Base-by-base conservation (phyloP, 2,329 filamentous ascomycete genomes). In the Whalleya microplaca region DNA sequence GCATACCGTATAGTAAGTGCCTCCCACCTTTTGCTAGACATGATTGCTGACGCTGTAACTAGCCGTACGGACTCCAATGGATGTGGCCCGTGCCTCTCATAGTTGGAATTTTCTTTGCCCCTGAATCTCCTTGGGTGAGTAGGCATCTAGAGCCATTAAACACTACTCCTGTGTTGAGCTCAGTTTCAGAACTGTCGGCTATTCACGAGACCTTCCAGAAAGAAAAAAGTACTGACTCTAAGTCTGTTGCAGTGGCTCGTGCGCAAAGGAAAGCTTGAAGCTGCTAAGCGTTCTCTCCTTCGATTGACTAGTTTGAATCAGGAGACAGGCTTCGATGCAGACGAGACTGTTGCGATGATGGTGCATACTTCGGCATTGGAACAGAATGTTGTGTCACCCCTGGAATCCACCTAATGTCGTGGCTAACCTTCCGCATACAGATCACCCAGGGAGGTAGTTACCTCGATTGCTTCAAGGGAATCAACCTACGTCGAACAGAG, bases 281-380 rank as follows among this genome's bases (percentile, higher is more conserved):
- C 90, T 16, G 89, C 89, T 27, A 90, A 90, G 75, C 75, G 77
- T 45, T 77, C 87, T 1, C 79, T 91, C 19, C 76, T 88, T 47
- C 84, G 88, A 2, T 76, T 91, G 19, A 90, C 88, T 4, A 87
- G 81, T 65, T 65, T 79, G 14, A 77, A 85, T 61, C 78, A 79
- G 51, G 87, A 91, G 58, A 87, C 85, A 0, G 83, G 88, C 58
- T 93, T 95, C 65, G 84, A 96, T 67, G 84, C 89, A 10, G 89
- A 96, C 60, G 91, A 95, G 75, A 95, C 91, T 0, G 80, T 96
- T 48, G 87, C 90, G 66, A 96, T 96, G 91, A 96, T 96, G 90
- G 85, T 92, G 1, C 91, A 96, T 70, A 96, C 92, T 0, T 93
- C 90, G 0, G 88, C 89, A 0, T 78, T 96, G 10, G 92, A 96